These are phyloP conservation scores for Suillus subalutaceus DNA, from an alignment of 768 basidiomycete genomes.

Conservation along the genomic window DNA sequence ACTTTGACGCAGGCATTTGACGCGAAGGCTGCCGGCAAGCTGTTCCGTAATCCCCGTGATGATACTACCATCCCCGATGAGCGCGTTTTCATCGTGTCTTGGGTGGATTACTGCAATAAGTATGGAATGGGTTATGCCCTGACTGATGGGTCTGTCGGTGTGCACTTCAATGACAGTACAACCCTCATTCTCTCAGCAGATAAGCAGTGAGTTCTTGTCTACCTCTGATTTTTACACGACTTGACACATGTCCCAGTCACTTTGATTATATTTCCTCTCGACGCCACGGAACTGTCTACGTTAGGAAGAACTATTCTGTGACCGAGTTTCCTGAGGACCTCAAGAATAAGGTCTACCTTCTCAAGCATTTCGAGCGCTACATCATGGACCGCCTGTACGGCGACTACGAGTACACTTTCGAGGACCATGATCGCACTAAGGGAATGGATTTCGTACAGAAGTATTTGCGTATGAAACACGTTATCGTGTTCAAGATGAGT, in stretches of 20 bases:
- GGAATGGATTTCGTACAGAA: conserved; percentile 97
- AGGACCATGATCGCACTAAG: conserved; percentile 63
- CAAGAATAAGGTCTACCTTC: conserved; percentile 87
- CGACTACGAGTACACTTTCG: conserved; percentile 81
- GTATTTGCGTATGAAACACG: conserved; percentile 95
- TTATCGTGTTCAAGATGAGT: conserved; percentile 95
- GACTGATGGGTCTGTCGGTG: conserved; percentile 92
- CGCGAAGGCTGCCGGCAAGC: conserved; percentile 58
- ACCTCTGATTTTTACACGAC: neutral
- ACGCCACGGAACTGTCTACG: conserved; percentile 64
- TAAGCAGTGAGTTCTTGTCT: conserved; percentile 64
- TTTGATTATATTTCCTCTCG: conserved; percentile 86
- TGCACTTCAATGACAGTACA: conserved; percentile 97
- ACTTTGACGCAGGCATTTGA: conserved; percentile 65
- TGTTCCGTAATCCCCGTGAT: conserved; percentile 69
- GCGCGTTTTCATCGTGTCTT: conserved; percentile 92
- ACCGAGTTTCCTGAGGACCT: conserved; percentile 79
- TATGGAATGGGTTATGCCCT: conserved; percentile 99
- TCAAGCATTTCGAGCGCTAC: conserved; percentile 93
- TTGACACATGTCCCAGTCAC: conserved; percentile 51
- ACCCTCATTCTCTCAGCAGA: conserved; percentile 83
- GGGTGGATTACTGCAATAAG: conserved; percentile 99
- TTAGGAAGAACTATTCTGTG: conserved; percentile 72
- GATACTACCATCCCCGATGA: conserved; percentile 62
- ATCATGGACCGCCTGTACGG: conserved; percentile 90